Evolutionary conservation across 306 rosid genomes (phyloP), one percentile per base, ranked within the genome.

Genomic region (Lagenaria siceraria): DNA sequence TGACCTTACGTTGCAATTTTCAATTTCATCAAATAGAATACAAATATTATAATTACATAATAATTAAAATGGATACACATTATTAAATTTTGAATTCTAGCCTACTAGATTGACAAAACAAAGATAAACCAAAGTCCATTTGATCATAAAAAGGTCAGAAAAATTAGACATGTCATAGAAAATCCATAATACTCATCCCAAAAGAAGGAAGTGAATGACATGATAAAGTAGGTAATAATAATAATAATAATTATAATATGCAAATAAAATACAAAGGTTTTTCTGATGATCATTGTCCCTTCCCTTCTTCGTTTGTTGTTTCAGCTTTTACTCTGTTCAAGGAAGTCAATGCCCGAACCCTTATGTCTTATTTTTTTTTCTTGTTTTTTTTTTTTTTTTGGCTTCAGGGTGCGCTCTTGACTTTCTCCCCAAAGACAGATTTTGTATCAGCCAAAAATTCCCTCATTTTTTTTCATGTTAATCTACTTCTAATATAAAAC

Each of bases 311-410:
- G 5, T 51, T 51, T 51, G 71, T 31, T 7, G 38, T 65, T 64
- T 65, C 27, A 65, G 52, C 73, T n/a, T 65, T 65, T 38, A 65
- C 73, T 36, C 18, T n/a, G 73, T 65, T 38, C 73, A 2, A 65
- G 73, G 73, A 65, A 65, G 76, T 70, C 76, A 70, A 70, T 70
- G 56, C 76, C 76, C 76, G 76, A 70, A 70, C 76, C 76, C 75
- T 15, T 48, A 48, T 48, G 7, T 48, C 18, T 48, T 48, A 7
- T 48, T 48, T 38, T 8, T 38, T 38, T 1, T 6, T 38, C 12
- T 46, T 46, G 0, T 11, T 12, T 46, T 46, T 46, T 46, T 5
- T 51, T 14, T 14, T 6, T 17, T 33, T 36, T 4, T 4, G 19
- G 55, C 6, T 15, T 5, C 56, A 70, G 76, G 77, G 77, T 72